phyloP scores from a whole-genome alignment of 2,329 filamentous ascomycete species.

The Penicillium freii region DNA sequence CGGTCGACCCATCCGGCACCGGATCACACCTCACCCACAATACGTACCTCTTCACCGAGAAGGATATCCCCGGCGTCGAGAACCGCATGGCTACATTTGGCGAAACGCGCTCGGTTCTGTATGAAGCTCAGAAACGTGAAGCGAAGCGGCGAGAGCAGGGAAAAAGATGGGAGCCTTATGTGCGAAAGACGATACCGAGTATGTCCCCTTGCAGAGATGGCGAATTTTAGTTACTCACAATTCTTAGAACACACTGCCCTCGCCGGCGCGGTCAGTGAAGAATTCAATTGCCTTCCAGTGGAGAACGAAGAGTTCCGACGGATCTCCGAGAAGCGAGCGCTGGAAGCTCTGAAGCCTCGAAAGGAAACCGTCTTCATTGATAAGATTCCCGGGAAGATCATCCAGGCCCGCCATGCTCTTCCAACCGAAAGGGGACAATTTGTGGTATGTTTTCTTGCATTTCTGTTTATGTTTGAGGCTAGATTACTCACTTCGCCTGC shows the following conservation, averaged over 20 bases:
- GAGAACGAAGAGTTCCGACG: conserved; percentile 68
- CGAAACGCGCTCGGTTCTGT: conserved; percentile 47
- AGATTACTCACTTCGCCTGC: conserved; percentile 25
- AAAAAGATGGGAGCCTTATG: conserved; percentile 59
- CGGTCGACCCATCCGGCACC: conserved; percentile 46
- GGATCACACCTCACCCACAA: conserved; percentile 61
- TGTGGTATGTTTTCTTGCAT: conserved; percentile 38
- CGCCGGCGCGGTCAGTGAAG: conserved; percentile 69
- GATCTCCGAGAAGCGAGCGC: conserved; percentile 58
- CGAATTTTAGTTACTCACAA: conserved; percentile 1
- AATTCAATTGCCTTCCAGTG: conserved; percentile 71
- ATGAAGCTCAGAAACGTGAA: conserved; percentile 48
- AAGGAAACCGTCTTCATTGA: conserved; percentile 54
- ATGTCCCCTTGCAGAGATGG: conserved; percentile 4
- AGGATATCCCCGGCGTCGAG: conserved; percentile 78
- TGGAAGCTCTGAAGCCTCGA: conserved; percentile 61
- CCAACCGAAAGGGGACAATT: conserved; percentile 43
- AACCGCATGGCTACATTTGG: conserved; percentile 45
- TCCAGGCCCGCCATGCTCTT: conserved; percentile 58
- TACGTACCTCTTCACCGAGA: conserved; percentile 90
- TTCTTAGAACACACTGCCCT: conserved; percentile 72
- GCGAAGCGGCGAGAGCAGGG: conserved; percentile 48
- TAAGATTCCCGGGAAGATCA: conserved; percentile 48
- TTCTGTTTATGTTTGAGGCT: not conserved
- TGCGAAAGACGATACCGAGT: conserved; percentile 67